phyloP scores from a whole-genome alignment of 768 basidiomycete genomes.

The Naganishia vishniacii region DNA sequence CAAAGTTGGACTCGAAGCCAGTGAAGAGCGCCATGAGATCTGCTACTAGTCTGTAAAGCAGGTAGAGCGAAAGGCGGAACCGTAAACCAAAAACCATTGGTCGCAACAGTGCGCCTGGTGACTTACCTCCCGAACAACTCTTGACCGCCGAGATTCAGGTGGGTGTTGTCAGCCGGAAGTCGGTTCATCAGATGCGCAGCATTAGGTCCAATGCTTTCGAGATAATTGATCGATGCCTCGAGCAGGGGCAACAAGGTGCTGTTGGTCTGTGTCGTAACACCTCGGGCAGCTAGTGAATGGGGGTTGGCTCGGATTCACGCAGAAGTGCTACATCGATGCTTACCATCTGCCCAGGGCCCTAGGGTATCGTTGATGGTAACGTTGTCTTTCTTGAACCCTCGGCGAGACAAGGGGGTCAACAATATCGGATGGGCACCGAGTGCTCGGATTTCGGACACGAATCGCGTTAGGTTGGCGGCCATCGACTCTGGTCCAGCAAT shows the following conservation, averaged over 20 bases:
- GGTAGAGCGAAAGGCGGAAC: background rate
- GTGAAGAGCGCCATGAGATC: conserved; percentile 23
- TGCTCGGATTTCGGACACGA: conserved; percentile 17
- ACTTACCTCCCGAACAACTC: conserved; percentile 19
- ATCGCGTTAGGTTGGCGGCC: conserved; percentile 23
- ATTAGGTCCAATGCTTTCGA: conserved; percentile 16
- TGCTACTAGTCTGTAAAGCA: conserved; percentile 21
- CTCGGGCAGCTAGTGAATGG: conserved; percentile 2
- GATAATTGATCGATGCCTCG: conserved; percentile 22
- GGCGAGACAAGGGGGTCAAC: conserved; percentile 18
- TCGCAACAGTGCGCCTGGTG: background rate
- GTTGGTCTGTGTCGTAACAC: conserved; percentile 20
- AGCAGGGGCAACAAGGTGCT: conserved; percentile 14
- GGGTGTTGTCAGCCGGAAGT: conserved; percentile 21
- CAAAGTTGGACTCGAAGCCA: conserved; percentile 16
- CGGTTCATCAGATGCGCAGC: conserved; percentile 23
- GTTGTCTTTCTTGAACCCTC: conserved; percentile 17
- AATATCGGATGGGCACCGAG: conserved; percentile 20
- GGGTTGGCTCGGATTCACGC: background rate
- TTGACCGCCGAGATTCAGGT: conserved; percentile 21
- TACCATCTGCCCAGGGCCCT: conserved; percentile 20
- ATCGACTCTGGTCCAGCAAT: conserved; percentile 24
- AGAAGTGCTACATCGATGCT: background rate
- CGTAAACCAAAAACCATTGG: no score
- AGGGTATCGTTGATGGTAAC: conserved; percentile 14